phyloP scores from a whole-genome alignment of 768 basidiomycete genomes.

The Amanita pallidorosea region DNA sequence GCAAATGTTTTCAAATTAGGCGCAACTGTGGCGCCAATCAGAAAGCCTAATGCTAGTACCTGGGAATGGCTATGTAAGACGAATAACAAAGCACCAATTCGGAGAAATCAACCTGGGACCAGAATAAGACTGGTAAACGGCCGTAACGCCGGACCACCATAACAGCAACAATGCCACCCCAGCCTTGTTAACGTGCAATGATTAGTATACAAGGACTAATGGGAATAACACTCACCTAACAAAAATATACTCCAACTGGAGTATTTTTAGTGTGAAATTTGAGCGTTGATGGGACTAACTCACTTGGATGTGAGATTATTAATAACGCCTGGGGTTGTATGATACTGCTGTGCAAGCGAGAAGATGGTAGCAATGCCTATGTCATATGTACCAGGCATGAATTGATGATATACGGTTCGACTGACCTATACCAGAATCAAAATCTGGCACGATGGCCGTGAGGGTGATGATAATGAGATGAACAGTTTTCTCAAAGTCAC shows the following conservation, averaged over 20 bases:
- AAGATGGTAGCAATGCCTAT: slow-evolving; percentile 47
- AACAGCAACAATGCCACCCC: slow-evolving; percentile 53
- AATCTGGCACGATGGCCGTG: slow-evolving; percentile 51
- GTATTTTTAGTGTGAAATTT: background rate
- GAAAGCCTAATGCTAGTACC: slow-evolving; percentile 47
- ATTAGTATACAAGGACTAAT: background rate
- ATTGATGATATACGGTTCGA: background rate
- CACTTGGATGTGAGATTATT: slow-evolving; percentile 46
- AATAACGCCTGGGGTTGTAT: slow-evolving; percentile 38
- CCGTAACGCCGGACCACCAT: slow-evolving; percentile 55
- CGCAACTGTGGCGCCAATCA: slow-evolving; percentile 35
- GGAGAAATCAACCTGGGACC: slow-evolving; percentile 43
- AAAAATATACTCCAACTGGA: slow-evolving; percentile 58
- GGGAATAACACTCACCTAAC: slow-evolving; percentile 24
- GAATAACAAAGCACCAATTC: background rate
- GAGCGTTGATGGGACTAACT: slow-evolving; percentile 1
- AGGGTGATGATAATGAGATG: slow-evolving; percentile 43
- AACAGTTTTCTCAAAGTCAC: slow-evolving; percentile 31
- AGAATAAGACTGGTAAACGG: slow-evolving; percentile 58
- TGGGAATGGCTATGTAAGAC: slow-evolving; percentile 11
- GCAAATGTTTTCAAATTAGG: slow-evolving; percentile 47
- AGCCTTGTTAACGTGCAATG: slow-evolving; percentile 23
- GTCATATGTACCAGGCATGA: background rate
- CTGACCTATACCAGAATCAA: slow-evolving; percentile 43
- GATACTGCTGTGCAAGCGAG: slow-evolving; percentile 38